Base-by-base conservation (phyloP, 345 rosid genomes). In the Hypericum androsaemum region DNA sequence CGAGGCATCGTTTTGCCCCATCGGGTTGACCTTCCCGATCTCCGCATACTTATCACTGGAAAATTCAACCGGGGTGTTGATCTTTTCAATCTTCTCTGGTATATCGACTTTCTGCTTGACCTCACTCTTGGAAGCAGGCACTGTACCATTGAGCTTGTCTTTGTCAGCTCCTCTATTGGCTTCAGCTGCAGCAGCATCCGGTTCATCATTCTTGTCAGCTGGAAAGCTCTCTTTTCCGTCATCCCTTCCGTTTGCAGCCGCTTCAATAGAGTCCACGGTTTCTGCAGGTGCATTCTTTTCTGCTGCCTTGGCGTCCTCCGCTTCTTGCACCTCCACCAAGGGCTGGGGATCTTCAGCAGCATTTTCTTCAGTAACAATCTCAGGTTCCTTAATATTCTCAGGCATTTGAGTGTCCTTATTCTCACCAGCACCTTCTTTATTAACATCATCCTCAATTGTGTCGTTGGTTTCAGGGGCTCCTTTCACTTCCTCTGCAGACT, bases 161-260 rank as follows among this genome's bases (percentile, higher is more conserved):
- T 74, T 71, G 55, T 57, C 16, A 14, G 55, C 37, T 58, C 55
- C 81, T 14, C 56, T 67, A 32, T 67, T 58, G 50, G 68, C 66
- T 66, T 59, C 72, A 52, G 38, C 6, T 9, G 57, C 56, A 15
- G 37, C 69, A 6, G 41, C 28, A 54, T 60, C 74, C 7, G 59
- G 54, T 46, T 67, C 69, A 13, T 52, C 55, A 8, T 68, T 65
- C 54, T 66, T 61, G 14, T 60, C 76, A 15, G 17, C 52, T 38
- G 61, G 10, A 38, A 12, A 57, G 54, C 57, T 54, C 56, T 58
- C 60, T 12, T 70, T 58, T 45, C 44, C 72, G 13, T 53, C 55
- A 47, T 49, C 64, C 10, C 41, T 50, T 54, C 59, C 67, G 63
- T 48, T 56, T 45, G 32, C 51, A 59, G 59, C 16, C 7, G 37